Base-by-base conservation (phyloP, 2,329 filamentous ascomycete genomes). In the Hypoxylon sp. region DNA sequence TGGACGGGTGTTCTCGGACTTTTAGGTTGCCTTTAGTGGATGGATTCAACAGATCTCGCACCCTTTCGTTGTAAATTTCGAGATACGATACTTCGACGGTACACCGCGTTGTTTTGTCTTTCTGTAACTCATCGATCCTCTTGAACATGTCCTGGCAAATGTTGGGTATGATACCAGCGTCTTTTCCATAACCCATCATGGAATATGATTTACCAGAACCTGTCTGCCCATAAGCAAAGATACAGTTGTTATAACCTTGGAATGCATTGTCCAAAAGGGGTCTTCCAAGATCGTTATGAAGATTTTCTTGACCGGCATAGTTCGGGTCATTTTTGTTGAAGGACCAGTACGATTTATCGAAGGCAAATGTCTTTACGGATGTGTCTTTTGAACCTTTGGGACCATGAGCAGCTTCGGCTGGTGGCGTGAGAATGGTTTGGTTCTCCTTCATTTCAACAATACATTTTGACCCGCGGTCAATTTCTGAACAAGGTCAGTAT, bases 161-260 rank as follows among this genome's bases (percentile, higher is more conserved):
- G 76, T 90, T 92, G 49, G 97, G 96, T 69, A 98, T 98, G 70
- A 99, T 96, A 79, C 96, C 96, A 63, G 94, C 88, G 77, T 99
- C 95, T 76, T 95, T 91, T 59, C 96, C 96, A 81, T 98, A 99
- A 52, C 96, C 96, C 96, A 99, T 99, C 95, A 99, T 99, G 32
- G 94, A 98, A 81, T 99, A 99, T 14, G 94, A 98, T 83, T 99
- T 99, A 81, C 96, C 96, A 0, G 96, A 98, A 73, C 96, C 96
- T 1, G 96, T 99, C 83, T 99, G 96, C 17, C 96, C 96, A 78
- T 99, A 99, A 13, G 96, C 96, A 79, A 99, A 99, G 77, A 99
- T 99, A 85, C 96, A 99, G 81, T 98, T 99, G 85, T 99, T 98
- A 84, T 98, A 99, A 48, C 96, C 96, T 76, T 95, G 90, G 78